These are phyloP conservation scores for Alliaria petiolata DNA, from an alignment of 345 rosid genomes.

Conservation along the genomic window DNA sequence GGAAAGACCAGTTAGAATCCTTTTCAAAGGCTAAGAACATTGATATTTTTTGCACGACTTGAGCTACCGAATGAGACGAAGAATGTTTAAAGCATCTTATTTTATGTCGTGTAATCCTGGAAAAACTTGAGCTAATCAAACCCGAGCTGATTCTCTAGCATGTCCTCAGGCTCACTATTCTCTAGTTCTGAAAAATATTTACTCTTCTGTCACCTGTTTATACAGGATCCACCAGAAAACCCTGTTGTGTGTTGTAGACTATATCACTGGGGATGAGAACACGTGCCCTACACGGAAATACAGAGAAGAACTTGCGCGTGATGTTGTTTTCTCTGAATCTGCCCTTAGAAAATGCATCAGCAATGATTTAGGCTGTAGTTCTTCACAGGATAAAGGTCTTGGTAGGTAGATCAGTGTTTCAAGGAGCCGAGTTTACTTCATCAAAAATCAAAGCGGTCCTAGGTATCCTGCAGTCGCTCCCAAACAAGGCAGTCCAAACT, in stretches of 20 bases:
- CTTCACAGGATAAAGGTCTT: conserved; percentile 33
- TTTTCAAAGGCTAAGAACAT: too few species aligned
- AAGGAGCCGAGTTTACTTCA: conserved; percentile 52
- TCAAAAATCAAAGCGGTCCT: conserved; percentile 78
- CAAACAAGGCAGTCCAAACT: conserved; percentile 30
- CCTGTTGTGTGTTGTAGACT: conserved; percentile 81
- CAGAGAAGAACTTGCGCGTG: conserved; percentile 69
- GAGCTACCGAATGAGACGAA: too few species aligned
- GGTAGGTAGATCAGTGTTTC: conserved; percentile 43
- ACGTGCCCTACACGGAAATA: conserved; percentile 67
- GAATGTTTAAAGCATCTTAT: too few species aligned
- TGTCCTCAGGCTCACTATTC: conserved; percentile 3
- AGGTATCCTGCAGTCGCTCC: conserved; percentile 59
- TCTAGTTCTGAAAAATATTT: not conserved
- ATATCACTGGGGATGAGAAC: conserved; percentile 76
- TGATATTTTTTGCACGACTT: too few species aligned
- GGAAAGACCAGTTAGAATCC: too few species aligned
- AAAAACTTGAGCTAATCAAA: too few species aligned
- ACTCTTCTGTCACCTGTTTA: not conserved
- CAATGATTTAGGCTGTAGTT: conserved; percentile 38
- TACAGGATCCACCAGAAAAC: conserved; percentile 92
- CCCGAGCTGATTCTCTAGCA: too few species aligned
- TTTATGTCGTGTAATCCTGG: too few species aligned
- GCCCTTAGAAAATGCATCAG: conserved; percentile 55
- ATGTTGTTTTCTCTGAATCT: conserved; percentile 72